Percentiles rank a stretch among this genome's conserved stretches.
phyloP scores from a whole-genome alignment of 768 basidiomycete species.

The Leccinum fibrillosum region DNA sequence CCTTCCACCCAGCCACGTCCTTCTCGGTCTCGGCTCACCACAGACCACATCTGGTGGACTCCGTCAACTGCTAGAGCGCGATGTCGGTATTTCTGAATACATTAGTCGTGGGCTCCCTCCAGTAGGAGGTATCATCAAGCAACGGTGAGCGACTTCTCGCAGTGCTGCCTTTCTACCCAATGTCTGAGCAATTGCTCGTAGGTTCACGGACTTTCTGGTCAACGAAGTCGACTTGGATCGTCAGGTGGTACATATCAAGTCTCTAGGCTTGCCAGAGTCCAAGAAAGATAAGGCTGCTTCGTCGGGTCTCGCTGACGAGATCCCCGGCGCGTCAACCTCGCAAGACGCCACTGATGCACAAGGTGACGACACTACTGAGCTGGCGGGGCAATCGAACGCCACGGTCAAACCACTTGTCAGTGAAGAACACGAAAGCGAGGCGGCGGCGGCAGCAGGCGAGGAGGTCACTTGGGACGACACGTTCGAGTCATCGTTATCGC shows the following conservation, averaged over 20 bases:
- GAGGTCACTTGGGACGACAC: conserved; percentile 64
- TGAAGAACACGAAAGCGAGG: neutral
- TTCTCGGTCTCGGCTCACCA: conserved; percentile 59
- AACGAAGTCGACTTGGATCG: conserved; percentile 84
- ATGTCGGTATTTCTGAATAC: conserved; percentile 92
- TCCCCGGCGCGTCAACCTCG: conserved; percentile 7
- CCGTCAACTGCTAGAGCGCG: conserved; percentile 63
- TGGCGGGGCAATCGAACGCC: conserved; percentile 4
- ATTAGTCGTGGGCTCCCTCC: conserved; percentile 64
- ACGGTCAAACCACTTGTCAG: neutral
- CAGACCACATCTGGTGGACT: conserved; percentile 47
- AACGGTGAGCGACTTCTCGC: conserved; percentile 56
- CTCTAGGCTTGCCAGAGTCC: conserved; percentile 65
- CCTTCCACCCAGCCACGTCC: conserved; percentile 72
- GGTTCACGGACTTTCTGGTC: conserved; percentile 97
- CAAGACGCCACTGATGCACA: conserved; percentile 13
- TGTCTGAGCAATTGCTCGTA: conserved; percentile 30
- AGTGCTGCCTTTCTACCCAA: neutral
- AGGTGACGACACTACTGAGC: neutral
- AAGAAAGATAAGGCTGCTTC: conserved; percentile 39
- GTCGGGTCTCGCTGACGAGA: conserved; percentile 17
- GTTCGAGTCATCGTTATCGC: conserved; percentile 51
- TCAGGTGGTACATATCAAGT: conserved; percentile 77
- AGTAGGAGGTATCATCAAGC: conserved; percentile 94
- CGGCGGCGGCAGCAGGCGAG: neutral